Evolutionary conservation across 139 green algal genomes (phyloP).

Genomic region (Monoraphidium neglectum): DNA sequence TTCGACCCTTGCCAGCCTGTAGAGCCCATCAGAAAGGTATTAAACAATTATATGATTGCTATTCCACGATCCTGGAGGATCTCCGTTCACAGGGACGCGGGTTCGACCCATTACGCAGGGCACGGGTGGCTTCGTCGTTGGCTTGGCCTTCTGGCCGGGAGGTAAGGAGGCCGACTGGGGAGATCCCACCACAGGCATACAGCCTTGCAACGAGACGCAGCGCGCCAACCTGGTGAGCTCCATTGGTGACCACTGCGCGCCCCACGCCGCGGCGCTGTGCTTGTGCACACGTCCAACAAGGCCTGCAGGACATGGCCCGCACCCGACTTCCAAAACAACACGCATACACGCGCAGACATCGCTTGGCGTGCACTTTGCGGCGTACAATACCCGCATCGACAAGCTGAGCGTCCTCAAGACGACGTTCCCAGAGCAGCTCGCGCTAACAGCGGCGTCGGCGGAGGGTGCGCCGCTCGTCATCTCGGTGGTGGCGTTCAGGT

Average conservation of each 20-base stretch:
- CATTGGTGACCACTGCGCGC: too few relatives aligned
- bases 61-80: too few relatives aligned
- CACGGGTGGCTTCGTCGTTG: not conserved
- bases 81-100: too few relatives aligned
- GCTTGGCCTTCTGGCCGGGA: conserved; percentile 28
- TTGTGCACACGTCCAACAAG: too few relatives aligned
- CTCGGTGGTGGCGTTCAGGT: conserved; percentile 35
- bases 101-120: too few relatives aligned
- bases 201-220: conserved; percentile 24
- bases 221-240: conserved; percentile 30
- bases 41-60: too few relatives aligned
- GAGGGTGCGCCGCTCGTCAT: conserved; percentile 9
- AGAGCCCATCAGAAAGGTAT: too few relatives aligned
- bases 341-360: conserved; percentile 18
- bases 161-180: conserved; percentile 21
- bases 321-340: too few relatives aligned
- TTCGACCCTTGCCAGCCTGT: too few relatives aligned
- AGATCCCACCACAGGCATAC: not conserved
- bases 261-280: too few relatives aligned
- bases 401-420: conserved; percentile 25
- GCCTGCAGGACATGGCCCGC: too few relatives aligned
- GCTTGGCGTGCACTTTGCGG: conserved; percentile 19
- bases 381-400: conserved; percentile 13
- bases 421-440: conserved; percentile 26
- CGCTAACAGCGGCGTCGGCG: conserved; percentile 3